Conservation (phyloP, 352 stramenopile genomes). For the Aphanomyces astaci region DNA sequence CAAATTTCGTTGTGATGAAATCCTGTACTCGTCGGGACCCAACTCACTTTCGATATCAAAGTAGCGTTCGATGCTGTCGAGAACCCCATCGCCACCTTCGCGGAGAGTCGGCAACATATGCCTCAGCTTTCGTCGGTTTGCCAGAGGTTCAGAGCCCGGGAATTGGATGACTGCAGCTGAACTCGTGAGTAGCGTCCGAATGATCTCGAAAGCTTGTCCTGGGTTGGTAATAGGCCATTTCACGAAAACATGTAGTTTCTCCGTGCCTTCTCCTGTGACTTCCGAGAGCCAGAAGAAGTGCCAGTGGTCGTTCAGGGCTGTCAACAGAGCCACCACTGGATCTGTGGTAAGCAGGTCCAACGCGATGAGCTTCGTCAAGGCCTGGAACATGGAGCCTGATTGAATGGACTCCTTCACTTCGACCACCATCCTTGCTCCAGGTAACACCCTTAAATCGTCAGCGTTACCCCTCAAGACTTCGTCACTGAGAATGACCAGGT, state of each 20-base stretch:
- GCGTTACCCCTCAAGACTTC: slow-evolving; percentile 18
- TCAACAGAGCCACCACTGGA: slow-evolving; percentile 40
- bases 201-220: slow-evolving; percentile 31
- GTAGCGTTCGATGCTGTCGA: slow-evolving; percentile 32
- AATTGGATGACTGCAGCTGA: slow-evolving; percentile 32
- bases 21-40: slow-evolving; percentile 34
- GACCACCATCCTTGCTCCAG: slow-evolving; percentile 39
- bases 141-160: slow-evolving; percentile 27
- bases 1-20: too few species aligned
- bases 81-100: slow-evolving; percentile 27
- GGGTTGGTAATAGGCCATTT: slow-evolving; percentile 27
- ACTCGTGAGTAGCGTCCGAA: slow-evolving; percentile 28
- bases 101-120: slow-evolving; percentile 25
- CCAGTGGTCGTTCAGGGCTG: slow-evolving; percentile 32
- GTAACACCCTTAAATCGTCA: slow-evolving; percentile 26
- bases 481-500: slow-evolving; percentile 40
- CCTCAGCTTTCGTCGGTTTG: slow-evolving; percentile 37
- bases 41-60: slow-evolving; percentile 34
- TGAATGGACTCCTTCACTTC: slow-evolving; percentile 39
- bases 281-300: slow-evolving; percentile 42
- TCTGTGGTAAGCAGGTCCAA: slow-evolving; percentile 34
- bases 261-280: slow-evolving; percentile 22
- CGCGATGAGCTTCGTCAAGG: slow-evolving; percentile 37
- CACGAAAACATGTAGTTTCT: slow-evolving; percentile 28
- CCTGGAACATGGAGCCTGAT: slow-evolving; percentile 28